These are phyloP conservation scores for Zelonia costaricensis DNA, from an alignment of 208 protist genomes.

Conservation along the genomic window DNA sequence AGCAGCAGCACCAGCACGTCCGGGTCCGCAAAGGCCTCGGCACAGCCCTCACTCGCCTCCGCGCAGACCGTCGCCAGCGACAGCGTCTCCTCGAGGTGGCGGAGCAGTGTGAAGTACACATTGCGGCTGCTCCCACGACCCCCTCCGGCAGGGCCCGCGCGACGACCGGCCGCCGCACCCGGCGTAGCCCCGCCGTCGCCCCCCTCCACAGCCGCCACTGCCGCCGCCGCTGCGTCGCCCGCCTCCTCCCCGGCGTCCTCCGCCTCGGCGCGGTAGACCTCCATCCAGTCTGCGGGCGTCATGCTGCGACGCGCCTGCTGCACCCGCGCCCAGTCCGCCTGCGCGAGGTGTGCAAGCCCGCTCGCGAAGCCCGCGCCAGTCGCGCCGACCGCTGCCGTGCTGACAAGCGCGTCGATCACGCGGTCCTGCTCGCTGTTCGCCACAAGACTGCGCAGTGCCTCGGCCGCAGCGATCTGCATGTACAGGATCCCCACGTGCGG, in stretches of 20 bases:
- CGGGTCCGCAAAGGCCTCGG: slow-evolving; percentile 34
- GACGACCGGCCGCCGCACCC: not conserved
- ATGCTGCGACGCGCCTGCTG: slow-evolving; percentile 29
- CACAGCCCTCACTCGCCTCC: slow-evolving; percentile 54
- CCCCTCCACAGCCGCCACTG: not conserved
- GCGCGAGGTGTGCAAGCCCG: slow-evolving; percentile 31
- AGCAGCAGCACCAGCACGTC: slow-evolving; percentile 31
- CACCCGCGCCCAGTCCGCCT: slow-evolving; percentile 34
- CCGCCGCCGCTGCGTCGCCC: not conserved
- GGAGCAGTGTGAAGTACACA: slow-evolving; percentile 37
- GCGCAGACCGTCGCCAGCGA: slow-evolving; percentile 44
- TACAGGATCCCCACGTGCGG: slow-evolving; percentile 45
- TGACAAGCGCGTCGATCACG: slow-evolving; percentile 51
- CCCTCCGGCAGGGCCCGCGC: too few species aligned
- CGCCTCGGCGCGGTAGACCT: slow-evolving; percentile 9
- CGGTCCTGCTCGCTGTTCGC: slow-evolving; percentile 62
- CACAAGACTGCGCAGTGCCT: slow-evolving; percentile 63
- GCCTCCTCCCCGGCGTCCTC: not conserved
- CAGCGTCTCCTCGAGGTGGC: slow-evolving; percentile 59
- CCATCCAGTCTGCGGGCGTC: slow-evolving; percentile 23
- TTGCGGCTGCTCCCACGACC: slow-evolving; percentile 9
- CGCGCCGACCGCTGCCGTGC: slow-evolving; percentile 5
- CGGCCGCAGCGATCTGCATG: slow-evolving; percentile 52
- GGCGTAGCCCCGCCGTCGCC: not conserved
- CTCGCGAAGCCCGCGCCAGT: slow-evolving; percentile 26